Conservation (phyloP, 345 rosid species). For the Euphorbia lathyris region DNA sequence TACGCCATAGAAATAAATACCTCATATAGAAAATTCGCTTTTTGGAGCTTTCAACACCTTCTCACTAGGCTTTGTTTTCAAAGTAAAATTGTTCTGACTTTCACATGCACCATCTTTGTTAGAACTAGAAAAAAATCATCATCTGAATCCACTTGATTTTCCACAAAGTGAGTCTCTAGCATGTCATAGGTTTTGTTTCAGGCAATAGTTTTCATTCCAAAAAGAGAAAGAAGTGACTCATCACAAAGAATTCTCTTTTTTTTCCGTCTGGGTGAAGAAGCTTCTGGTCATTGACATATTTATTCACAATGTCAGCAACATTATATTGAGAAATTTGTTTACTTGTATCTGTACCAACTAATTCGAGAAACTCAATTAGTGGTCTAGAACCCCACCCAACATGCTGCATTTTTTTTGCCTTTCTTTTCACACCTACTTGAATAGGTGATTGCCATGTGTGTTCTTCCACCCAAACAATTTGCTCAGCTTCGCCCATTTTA, state of each 20-base stretch:
- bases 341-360: no score
- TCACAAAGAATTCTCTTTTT: constrained; percentile 67
- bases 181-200: constrained; percentile 47
- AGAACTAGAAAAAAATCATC: no score
- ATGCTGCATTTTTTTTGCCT: constrained; percentile 38
- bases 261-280: constrained; percentile 46
- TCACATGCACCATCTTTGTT: no score
- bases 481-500: constrained; percentile 11
- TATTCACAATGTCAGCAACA: no score
- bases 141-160: constrained; percentile 51
- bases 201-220: constrained; percentile 51
- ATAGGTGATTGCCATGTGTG: constrained; percentile 12
- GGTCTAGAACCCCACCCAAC: constrained; percentile 73
- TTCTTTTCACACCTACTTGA: constrained; percentile 38
- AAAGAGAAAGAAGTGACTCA: constrained; percentile 45
- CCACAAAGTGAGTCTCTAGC: constrained; percentile 64
- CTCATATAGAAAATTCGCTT: no score
- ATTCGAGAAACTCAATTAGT: constrained; percentile 61
- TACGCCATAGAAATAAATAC: no score
- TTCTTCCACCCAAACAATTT: constrained; percentile 46
- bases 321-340: no score
- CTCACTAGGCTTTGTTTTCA: no score
- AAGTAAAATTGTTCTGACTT: no score
- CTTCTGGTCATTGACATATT: constrained; percentile 29
- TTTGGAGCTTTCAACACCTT: no score